Evolutionary conservation across 129 eudicot species (phyloP).

Genomic region (Silybum marianum): DNA sequence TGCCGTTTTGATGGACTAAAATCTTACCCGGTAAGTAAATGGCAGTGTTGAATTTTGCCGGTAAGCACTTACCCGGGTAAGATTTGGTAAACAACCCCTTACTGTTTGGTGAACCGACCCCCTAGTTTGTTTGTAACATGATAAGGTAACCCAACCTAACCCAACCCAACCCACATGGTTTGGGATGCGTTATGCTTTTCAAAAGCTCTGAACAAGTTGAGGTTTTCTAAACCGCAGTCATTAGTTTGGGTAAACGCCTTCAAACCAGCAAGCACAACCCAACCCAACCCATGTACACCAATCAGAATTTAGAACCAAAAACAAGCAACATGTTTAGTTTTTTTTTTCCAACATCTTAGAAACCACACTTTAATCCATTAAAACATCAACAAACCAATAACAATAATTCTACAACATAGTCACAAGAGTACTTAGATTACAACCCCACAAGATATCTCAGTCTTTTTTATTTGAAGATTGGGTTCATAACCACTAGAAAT

Average conservation of each 20-base stretch:
- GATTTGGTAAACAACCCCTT: neutral
- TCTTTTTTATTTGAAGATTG: conserved; percentile 20
- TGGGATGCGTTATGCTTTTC: neutral
- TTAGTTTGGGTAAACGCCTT: neutral
- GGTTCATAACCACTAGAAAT: conserved; percentile 11
- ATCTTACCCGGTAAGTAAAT: too few species aligned
- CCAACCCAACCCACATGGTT: neutral
- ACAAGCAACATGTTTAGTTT: conserved; percentile 3
- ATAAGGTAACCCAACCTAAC: neutral
- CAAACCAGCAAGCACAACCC: neutral
- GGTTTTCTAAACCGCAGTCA: neutral
- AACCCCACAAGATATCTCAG: conserved; percentile 16
- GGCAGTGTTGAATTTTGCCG: too few species aligned
- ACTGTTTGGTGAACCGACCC: too few species aligned
- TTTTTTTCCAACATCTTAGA: neutral
- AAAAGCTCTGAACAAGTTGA: neutral
- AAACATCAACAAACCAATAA: conserved; percentile 12
- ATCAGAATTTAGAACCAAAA: neutral
- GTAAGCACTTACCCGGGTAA: too few species aligned
- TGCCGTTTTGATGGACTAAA: too few species aligned
- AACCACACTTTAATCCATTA: conserved; percentile 26
- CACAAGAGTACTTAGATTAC: conserved; percentile 23
- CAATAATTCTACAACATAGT: conserved; percentile 19
- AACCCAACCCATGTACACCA: neutral
- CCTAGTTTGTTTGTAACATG: neutral